Base-by-base conservation (phyloP, 1,139 yeast species). In the Eremothecium cymbalariae region DNA sequence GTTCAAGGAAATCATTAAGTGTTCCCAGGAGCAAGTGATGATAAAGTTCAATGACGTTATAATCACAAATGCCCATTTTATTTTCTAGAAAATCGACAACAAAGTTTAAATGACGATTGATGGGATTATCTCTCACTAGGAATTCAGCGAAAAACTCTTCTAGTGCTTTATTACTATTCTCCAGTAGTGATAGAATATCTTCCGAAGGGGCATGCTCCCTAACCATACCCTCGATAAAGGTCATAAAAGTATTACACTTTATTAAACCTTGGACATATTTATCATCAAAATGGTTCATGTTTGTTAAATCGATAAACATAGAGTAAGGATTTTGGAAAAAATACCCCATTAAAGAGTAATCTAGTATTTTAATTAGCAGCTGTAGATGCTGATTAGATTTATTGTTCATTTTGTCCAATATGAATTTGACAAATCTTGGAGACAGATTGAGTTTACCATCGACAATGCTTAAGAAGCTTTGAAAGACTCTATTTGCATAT, bases 281-380 rank as follows among this genome's bases (percentile, higher is more conserved):
- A 2, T 48, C 50, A 25, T 54, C 55, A 9, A 65, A 43, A 32
- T 49, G 51, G 27, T 57, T 57, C 8, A 53, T 53, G 25, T 59
- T 54, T 9, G 59, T 56, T 14, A 64, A 64, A 29, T 61, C 61
- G 6, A 60, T 56, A 35, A 64, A 62, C 1, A 71, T 56, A 0
- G 81, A 65, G 36, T 77, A 66, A 1, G 90, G 85, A 59, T 76
- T 79, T 39, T 73, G 76, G 50, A 72, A 81, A 53, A 74, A 82
- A 49, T 78, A 80, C 4, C 77, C 68, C 84, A 83, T 77, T 47
- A 76, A 67, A 18, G 77, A 62, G 40, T 80, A 64, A 46, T 76
- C 77, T 43, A 83, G 60, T 11, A 71, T 65, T 46, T 78, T 81
- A 30, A 76, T 48, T 19, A 56, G 41, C 18, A 55, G 28, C 32